Evolutionary conservation across 2,329 filamentous ascomycete genomes (phyloP).

Genomic region (Aphanocladium album): DNA sequence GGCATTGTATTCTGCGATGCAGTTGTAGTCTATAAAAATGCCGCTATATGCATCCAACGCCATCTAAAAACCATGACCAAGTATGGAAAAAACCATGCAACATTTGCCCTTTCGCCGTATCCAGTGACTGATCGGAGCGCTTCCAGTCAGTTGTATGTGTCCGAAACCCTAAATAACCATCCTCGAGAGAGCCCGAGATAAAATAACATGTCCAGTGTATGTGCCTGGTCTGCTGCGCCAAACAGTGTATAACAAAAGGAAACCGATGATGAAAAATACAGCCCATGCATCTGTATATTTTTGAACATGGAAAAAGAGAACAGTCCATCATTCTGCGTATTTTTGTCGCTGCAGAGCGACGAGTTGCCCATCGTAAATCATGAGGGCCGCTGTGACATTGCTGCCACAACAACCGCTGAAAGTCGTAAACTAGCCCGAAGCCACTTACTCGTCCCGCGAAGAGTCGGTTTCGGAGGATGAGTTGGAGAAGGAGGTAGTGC

Average conservation of each 20-base stretch:
- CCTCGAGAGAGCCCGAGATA: not conserved
- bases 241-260: not conserved
- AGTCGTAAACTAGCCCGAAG: not conserved
- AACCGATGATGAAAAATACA: not conserved
- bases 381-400: not conserved
- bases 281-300: not conserved
- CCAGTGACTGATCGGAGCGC: conserved; percentile 7
- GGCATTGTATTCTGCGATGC: not conserved
- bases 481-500: conserved; percentile 17
- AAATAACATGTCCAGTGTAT: not conserved
- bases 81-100: not conserved
- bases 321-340: not conserved
- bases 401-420: not conserved
- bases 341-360: not conserved
- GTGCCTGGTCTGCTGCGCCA: not conserved
- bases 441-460: not conserved
- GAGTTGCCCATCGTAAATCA: not conserved
- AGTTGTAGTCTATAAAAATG: not conserved
- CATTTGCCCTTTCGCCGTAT: not conserved
- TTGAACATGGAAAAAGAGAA: not conserved
- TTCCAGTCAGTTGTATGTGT: conserved; percentile 7
- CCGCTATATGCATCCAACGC: conserved; percentile 1
- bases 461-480: conserved; percentile 15
- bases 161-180: not conserved
- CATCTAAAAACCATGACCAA: not conserved